Percentiles rank a stretch among this genome's conserved stretches.
phyloP scores from a whole-genome alignment of 2,329 filamentous ascomycete genomes.

The Monosporascus sp. region DNA sequence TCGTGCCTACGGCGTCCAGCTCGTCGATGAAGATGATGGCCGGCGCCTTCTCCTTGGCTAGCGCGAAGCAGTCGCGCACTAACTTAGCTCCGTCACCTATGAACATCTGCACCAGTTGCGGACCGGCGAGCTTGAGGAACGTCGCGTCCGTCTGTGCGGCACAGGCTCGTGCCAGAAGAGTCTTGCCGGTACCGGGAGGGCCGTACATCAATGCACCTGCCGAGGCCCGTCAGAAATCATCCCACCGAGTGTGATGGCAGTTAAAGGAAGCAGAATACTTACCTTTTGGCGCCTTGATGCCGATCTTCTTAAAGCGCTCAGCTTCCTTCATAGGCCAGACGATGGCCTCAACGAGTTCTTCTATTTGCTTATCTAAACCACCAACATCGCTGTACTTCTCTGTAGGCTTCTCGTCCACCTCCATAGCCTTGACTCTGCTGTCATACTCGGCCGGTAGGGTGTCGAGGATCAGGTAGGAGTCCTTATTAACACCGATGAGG shows the following conservation, averaged over 20 bases:
- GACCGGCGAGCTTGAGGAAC: constrained; percentile 95
- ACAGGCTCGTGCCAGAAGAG: constrained; percentile 87
- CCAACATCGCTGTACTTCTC: constrained; percentile 99
- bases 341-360: constrained; percentile 95
- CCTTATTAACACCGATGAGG: constrained; percentile 97
- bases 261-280: constrained; percentile 25
- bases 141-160: constrained; percentile 97
- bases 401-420: constrained; percentile 98
- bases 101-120: constrained; percentile 99
- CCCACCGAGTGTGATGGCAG: neutral
- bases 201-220: constrained; percentile 97
- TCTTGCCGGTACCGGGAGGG: constrained; percentile 85
- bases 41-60: constrained; percentile 97
- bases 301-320: constrained; percentile 98
- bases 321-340: constrained; percentile 99
- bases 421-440: constrained; percentile 98
- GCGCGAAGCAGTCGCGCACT: constrained; percentile 92
- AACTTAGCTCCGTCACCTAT: constrained; percentile 98
- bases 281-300: constrained; percentile 99
- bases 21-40: constrained; percentile 99
- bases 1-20: constrained; percentile 95
- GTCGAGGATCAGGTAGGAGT: constrained; percentile 95
- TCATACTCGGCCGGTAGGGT: constrained; percentile 97
- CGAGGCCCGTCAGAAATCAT: constrained; percentile 8
- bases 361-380: constrained; percentile 97